Base-by-base conservation (phyloP, 148 eudicot genomes). In the Persicaria maculosa region DNA sequence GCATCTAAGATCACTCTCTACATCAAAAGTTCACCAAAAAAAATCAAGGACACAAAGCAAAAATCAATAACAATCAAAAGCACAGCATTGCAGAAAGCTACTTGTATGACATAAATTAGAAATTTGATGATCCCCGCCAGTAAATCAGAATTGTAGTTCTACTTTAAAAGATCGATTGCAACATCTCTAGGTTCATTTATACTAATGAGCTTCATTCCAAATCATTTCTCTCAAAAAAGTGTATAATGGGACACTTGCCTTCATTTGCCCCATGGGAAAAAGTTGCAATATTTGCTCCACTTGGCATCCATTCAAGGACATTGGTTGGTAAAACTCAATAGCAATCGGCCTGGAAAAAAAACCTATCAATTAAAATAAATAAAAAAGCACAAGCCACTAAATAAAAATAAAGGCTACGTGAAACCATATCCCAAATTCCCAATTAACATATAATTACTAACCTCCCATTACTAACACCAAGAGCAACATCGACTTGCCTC, bases 191-290 rank as follows among this genome's bases (percentile, higher is more conserved):
- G 79, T 65, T 85, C 96, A 80, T 83, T 83, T 76, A 89, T 79
- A 72, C 90, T 86, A 92, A 92, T 65, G 91, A 88, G 84, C 90
- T 95, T 85, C 97, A 92, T 81, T 95, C 88, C 81, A 95, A 74
- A 74, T 97, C 96, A 83, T 95, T 95, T 75, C 88, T 88, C 91
- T 92, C 97, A 80, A 81, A 90, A 81, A 95, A 89, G 47, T 84
- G 86, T 78, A 95, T 75, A 31, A 85, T 82, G 53, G 91, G 93
- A 75, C 90, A 79, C 46, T 78, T 75, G 9, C 77, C 87, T 75
- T 91, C 86, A 73, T 75, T 85, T 78, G 79, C 85, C 55, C 81
- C 72, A 75, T 88, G 88, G 81, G 64, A 77, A 55, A 85, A 89
- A 73, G 87, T 80, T 43, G 97, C 97, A 80, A 95, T 88, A 85